Conservation (phyloP, 306 rosid genomes). For the Datisca glomerata region DNA sequence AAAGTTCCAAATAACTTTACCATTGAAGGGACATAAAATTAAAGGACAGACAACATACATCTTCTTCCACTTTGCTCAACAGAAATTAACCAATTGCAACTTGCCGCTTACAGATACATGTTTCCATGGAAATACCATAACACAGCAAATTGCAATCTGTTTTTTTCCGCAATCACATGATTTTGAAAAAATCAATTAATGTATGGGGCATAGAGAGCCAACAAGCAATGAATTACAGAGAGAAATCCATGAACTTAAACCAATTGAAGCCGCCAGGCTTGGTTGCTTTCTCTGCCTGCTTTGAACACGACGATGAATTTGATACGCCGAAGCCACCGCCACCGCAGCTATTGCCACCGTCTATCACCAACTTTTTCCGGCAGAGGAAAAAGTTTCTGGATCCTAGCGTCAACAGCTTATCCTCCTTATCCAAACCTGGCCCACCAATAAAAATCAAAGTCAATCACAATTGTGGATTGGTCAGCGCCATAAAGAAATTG, state of each 20-base stretch:
- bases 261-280: constrained; percentile 33
- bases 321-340: constrained; percentile 19
- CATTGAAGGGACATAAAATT: too few relatives aligned
- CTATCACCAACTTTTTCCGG: constrained; percentile 13
- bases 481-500: not conserved
- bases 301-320: constrained; percentile 40
- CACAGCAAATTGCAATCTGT: too few relatives aligned
- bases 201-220: too few relatives aligned
- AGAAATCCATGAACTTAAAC: constrained; percentile 59
- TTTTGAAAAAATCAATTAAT: too few relatives aligned
- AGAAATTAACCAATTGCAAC: too few relatives aligned
- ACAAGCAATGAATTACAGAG: constrained; percentile 23
- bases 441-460: constrained; percentile 1
- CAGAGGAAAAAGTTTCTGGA: constrained; percentile 76
- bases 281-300: constrained; percentile 26
- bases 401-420: constrained; percentile 48
- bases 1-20: too few relatives aligned
- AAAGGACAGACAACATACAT: too few relatives aligned
- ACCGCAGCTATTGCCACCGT: too few relatives aligned
- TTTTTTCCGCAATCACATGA: too few relatives aligned
- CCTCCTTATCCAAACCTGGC: constrained; percentile 55
- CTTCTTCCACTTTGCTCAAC: too few relatives aligned
- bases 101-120: too few relatives aligned
- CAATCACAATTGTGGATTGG: constrained; percentile 12
- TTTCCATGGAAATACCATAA: too few relatives aligned